A percentile compares a stretch with the other conserved stretches of the same genome.
These are phyloP conservation scores for Fusarium incarnatum DNA, from an alignment of 2,329 filamentous ascomycete genomes.

Conservation along the genomic window DNA sequence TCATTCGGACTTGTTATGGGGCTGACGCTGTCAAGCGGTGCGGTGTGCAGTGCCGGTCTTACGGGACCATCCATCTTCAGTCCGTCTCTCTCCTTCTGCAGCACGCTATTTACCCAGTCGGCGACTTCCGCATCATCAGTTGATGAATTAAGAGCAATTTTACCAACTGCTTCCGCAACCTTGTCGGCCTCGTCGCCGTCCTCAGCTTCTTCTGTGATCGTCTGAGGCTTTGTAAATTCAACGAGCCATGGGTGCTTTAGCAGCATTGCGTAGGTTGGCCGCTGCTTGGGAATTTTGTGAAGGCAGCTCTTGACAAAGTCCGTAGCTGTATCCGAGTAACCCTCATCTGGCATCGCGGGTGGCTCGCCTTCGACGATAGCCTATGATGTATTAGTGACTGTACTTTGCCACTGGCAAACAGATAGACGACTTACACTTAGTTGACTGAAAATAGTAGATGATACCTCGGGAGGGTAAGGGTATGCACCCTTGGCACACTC, in stretches of 20 bases:
- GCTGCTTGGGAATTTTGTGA: constrained; percentile 89
- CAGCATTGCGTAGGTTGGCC: constrained; percentile 94
- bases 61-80: constrained; percentile 59
- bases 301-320: constrained; percentile 91
- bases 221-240: constrained; percentile 78
- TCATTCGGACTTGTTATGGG: constrained; percentile 58
- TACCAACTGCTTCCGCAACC: constrained; percentile 58
- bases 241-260: constrained; percentile 91
- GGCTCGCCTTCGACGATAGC: constrained; percentile 98
- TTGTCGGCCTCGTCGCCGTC: constrained; percentile 64
- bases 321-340: constrained; percentile 81
- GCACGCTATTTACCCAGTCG: constrained; percentile 80
- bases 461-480: constrained; percentile 96
- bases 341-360: constrained; percentile 81
- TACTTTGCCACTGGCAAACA: not conserved
- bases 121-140: constrained; percentile 83
- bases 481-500: constrained; percentile 96
- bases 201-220: constrained; percentile 77
- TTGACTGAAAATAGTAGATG: constrained; percentile 98
- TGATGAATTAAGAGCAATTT: constrained; percentile 55
- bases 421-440: constrained; percentile 78
- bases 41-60: constrained; percentile 88
- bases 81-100: constrained; percentile 70
- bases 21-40: constrained; percentile 80
- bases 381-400: constrained; percentile 60